These are phyloP conservation scores for Biscutella auriculata DNA, from an alignment of 441 rosid genomes.

Conservation along the genomic window DNA sequence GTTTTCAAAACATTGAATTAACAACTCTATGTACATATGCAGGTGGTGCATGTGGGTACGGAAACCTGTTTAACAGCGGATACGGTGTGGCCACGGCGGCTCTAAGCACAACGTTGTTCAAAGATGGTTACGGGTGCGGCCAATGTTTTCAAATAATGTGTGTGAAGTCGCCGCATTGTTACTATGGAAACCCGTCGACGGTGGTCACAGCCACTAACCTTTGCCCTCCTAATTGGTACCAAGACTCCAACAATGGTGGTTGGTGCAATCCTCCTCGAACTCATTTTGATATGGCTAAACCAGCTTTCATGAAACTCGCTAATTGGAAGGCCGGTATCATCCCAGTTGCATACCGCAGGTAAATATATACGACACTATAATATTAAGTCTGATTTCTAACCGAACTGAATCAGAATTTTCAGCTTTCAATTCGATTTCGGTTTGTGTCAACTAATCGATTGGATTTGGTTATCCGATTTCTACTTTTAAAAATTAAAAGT, in stretches of 20 bases:
- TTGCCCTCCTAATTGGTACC: constrained; percentile 77
- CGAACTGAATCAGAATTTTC: too few species aligned
- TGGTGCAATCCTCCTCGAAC: constrained; percentile 84
- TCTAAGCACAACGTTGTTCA: constrained; percentile 55
- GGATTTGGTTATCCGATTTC: too few species aligned
- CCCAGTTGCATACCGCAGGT: constrained; percentile 71
- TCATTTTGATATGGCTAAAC: constrained; percentile 83
- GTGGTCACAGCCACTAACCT: constrained; percentile 68
- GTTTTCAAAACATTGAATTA: not conserved
- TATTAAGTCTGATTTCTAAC: too few species aligned
- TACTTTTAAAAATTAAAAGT: too few species aligned
- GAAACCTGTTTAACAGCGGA: constrained; percentile 50
- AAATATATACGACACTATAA: too few species aligned
- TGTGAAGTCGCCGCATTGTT: constrained; percentile 38
- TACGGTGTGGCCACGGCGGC: constrained; percentile 62
- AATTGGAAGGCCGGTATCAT: constrained; percentile 69
- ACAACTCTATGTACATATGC: not conserved
- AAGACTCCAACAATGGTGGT: constrained; percentile 65
- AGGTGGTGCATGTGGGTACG: constrained; percentile 94
- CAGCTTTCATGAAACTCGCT: constrained; percentile 80
- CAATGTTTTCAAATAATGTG: constrained; percentile 63
- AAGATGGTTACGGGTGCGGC: constrained; percentile 64
- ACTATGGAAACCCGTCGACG: constrained; percentile 20
- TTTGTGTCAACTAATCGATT: too few species aligned
- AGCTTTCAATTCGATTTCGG: too few species aligned